Evolutionary conservation across 208 protist species (phyloP), one percentile per base, ranked within the genome.

Genomic region (Wallacemonas sp.): DNA sequence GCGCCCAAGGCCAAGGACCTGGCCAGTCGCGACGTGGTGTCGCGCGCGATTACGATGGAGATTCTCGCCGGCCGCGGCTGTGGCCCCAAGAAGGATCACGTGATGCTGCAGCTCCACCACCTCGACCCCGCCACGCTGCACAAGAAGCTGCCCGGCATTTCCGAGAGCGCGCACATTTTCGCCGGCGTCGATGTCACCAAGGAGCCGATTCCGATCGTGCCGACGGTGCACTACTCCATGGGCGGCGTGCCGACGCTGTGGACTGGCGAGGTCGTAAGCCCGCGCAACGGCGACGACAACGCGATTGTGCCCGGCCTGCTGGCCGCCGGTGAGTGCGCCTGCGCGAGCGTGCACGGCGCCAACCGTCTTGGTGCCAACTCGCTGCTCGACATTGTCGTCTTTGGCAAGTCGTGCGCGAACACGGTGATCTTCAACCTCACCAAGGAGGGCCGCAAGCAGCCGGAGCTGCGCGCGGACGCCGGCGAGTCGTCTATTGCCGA

Each of bases 161-260:
- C 88, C 12, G 98, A 99, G 89, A 99, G 97, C 41, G 99, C 98
- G 20, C 87, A 97, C 70, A 99, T 99, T 71, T 99, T 99, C 70
- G 97, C 99, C 32, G 98, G 98, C 61, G 97, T 99, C n/a, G 98
- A 99, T 75, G 96, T 99, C 12, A 99, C 96, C 50, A 99, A 99
- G 81, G 97, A 99, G 84, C 97, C 98, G 39, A 99, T 99, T 71
- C 98, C 98, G 11, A 97, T 99, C 41, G 88, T 99, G 31, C 98
- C 98, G 39, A 99, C 98, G 23, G 98, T 99, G 33, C 98, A 99
- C 80, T 99, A 99, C 97, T 99, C 98, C 72, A 99, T 99, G 98
- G 93, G 92, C 26, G 93, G 95, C 55, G 82, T 97, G 28, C 92
- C 91, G 41, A 97, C 95, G 32, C 77, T 96, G 8, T 96, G 92